These are phyloP conservation scores for Geranium brycei DNA, from an alignment of 345 rosid genomes.

Conservation along the genomic window DNA sequence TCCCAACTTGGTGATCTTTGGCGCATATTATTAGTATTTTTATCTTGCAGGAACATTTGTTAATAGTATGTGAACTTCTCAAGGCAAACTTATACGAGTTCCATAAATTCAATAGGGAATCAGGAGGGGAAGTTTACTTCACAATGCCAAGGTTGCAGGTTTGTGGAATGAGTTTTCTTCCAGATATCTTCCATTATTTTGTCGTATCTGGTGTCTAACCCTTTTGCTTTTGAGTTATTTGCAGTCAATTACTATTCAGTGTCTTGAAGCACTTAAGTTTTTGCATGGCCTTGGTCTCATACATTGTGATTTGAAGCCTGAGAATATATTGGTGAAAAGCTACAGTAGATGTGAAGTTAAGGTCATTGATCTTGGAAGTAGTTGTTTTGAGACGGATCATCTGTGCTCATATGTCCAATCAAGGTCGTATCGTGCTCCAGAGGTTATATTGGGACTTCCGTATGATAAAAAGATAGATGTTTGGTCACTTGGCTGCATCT, in stretches of 20 bases:
- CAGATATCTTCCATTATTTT: conserved; percentile 10
- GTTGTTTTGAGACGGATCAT: conserved; percentile 98
- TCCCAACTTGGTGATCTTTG: neutral
- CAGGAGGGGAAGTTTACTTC: conserved; percentile 98
- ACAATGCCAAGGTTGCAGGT: conserved; percentile 99
- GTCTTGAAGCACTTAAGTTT: conserved; percentile 89
- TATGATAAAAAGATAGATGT: conserved; percentile 91
- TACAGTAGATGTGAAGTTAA: conserved; percentile 97
- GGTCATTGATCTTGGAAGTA: conserved; percentile 99
- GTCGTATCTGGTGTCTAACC: conserved; percentile 13
- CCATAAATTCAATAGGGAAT: conserved; percentile 92
- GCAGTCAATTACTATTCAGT: conserved; percentile 95
- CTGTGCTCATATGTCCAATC: conserved; percentile 97
- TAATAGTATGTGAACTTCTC: conserved; percentile 94
- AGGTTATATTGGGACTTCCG: conserved; percentile 87
- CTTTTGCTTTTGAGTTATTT: conserved; percentile 17
- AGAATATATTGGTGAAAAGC: conserved; percentile 90
- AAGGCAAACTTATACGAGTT: conserved; percentile 97
- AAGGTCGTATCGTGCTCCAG: conserved; percentile 96
- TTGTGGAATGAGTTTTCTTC: conserved; percentile 7
- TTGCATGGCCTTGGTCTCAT: conserved; percentile 95
- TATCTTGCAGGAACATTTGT: conserved; percentile 78
- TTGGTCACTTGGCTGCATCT: conserved; percentile 99
- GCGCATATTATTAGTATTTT: neutral
- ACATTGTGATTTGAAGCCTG: conserved; percentile 95